Evolutionary conservation across 1,139 yeast species (phyloP), one percentile per base, ranked within the genome.

Genomic region (Diutina catenulata): DNA sequence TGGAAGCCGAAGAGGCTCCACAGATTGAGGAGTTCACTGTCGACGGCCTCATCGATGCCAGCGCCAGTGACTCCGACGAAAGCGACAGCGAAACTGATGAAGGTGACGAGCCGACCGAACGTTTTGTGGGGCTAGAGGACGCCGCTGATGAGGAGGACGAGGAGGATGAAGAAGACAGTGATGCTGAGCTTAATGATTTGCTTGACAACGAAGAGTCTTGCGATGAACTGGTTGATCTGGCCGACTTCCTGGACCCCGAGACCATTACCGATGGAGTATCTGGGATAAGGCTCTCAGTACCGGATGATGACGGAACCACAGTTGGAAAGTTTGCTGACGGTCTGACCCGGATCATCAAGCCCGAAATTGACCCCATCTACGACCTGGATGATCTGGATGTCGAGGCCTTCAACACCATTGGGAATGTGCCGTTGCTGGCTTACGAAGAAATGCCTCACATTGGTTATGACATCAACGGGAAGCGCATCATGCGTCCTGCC

Each of bases 401-500:
- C 20, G 97, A 87, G 50, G 79, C 82, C 40, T 64, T 66, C 49
- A 91, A 91, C 59, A 86, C 97, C 5, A 83, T 91, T 47, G 98
- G 98, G 35, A 83, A 91, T 54, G 73, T 91, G 42, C 97, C 98
- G 38, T 54, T 91, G 26, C 74, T 91, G 18, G 96, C 95, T 1
- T 91, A 91, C 55, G 99, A 91, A 40, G 94, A 87, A 56, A 82
- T 82, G 80, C 98, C 98, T 2, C 98, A 93, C 56, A 78, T 91
- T 46, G 98, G 98, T 40, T 91, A 91, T 59, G 93, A 87, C 57
- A 87, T 91, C 51, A 93, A 93, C 56, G 98, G 99, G 52, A 88
- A 87, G 57, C 76, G 98, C 53, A 87, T 91, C 50, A 88, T 93
- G 97, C 76, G 99, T 59, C 99, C 99, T 10, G 98, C 97, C 13